A percentile compares a stretch with the other conserved stretches of the same genome.
These are phyloP conservation scores for Rhypophila decipiens DNA, from an alignment of 495 filamentous ascomycete genomes.

Conservation along the genomic window DNA sequence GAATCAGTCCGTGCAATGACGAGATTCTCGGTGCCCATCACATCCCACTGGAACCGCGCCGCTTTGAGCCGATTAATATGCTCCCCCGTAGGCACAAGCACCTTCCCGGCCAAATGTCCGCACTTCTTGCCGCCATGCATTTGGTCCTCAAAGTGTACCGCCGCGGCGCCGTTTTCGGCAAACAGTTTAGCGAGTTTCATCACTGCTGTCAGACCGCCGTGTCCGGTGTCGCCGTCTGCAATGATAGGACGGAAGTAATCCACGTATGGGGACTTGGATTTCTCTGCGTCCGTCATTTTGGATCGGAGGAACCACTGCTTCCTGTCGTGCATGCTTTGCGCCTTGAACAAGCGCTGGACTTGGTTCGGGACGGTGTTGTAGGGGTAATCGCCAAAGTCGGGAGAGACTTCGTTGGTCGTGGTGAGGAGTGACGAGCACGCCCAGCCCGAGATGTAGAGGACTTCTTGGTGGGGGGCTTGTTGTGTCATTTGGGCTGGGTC, in stretches of 20 bases:
- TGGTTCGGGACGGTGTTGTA: slow-evolving; percentile 99
- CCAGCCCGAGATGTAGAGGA: slow-evolving; percentile 94
- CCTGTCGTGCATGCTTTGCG: slow-evolving; percentile 91
- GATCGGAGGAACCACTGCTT: slow-evolving; percentile 85
- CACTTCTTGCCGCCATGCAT: slow-evolving; percentile 98
- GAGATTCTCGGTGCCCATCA: slow-evolving; percentile 92
- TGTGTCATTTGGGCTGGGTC: slow-evolving; percentile 99
- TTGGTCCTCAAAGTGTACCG: slow-evolving; percentile 96
- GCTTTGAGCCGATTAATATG: slow-evolving; percentile 94
- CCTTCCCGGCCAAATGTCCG: slow-evolving; percentile 93
- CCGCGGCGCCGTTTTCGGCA: slow-evolving; percentile 95
- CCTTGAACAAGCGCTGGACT: slow-evolving; percentile 91
- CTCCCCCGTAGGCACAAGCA: slow-evolving; percentile 87
- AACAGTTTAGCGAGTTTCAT: slow-evolving; percentile 97
- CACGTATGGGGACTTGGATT: slow-evolving; percentile 68
- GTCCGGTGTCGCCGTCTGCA: slow-evolving; percentile 95
- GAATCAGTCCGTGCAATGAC: slow-evolving; percentile 93
- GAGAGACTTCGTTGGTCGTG: slow-evolving; percentile 90
- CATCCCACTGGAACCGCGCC: slow-evolving; percentile 93
- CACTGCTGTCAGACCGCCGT: slow-evolving; percentile 85
- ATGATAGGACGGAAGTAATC: slow-evolving; percentile 94
- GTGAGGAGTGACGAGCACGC: slow-evolving; percentile 91
- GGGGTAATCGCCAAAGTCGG: slow-evolving; percentile 96
- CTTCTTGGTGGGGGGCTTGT: slow-evolving; percentile 91
- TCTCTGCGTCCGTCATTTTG: slow-evolving; percentile 64